Evolutionary conservation across 1,139 yeast genomes (phyloP).

Genomic region (Hansenula anomala): DNA sequence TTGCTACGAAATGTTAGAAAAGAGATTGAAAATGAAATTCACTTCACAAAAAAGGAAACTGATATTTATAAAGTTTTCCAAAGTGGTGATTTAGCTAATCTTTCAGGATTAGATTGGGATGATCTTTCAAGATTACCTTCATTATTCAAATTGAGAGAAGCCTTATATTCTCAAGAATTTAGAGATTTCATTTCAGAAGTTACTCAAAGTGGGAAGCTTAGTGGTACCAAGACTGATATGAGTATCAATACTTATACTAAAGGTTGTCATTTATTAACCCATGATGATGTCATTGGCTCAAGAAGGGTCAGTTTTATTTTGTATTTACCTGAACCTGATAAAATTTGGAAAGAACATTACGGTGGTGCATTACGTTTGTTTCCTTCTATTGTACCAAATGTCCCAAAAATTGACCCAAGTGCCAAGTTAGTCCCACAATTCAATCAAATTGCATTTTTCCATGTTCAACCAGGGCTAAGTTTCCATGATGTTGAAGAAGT

Average conservation of each 20-base stretch:
- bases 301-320: constrained; percentile 89
- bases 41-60: constrained; percentile 92
- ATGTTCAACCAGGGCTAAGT: constrained; percentile 92
- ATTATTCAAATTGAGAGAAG: constrained; percentile 72
- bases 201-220: constrained; percentile 84
- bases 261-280: constrained; percentile 91
- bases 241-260: constrained; percentile 86
- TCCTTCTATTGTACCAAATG: constrained; percentile 84
- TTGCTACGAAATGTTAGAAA: constrained; percentile 72
- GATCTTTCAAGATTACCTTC: constrained; percentile 73
- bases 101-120: constrained; percentile 76
- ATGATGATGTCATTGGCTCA: constrained; percentile 96
- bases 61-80: constrained; percentile 94
- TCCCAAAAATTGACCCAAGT: constrained; percentile 75
- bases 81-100: constrained; percentile 91
- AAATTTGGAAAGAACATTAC: constrained; percentile 77
- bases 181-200: constrained; percentile 77
- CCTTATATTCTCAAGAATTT: constrained; percentile 80
- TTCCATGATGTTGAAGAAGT: constrained; percentile 99
- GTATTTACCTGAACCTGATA: constrained; percentile 89
- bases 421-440: constrained; percentile 82
- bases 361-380: constrained; percentile 91
- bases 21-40: constrained; percentile 79
- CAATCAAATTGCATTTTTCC: constrained; percentile 93
- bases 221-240: constrained; percentile 89